Evolutionary conservation across 2,329 filamentous ascomycete genomes (phyloP).

Genomic region (Ascochyta pisi): DNA sequence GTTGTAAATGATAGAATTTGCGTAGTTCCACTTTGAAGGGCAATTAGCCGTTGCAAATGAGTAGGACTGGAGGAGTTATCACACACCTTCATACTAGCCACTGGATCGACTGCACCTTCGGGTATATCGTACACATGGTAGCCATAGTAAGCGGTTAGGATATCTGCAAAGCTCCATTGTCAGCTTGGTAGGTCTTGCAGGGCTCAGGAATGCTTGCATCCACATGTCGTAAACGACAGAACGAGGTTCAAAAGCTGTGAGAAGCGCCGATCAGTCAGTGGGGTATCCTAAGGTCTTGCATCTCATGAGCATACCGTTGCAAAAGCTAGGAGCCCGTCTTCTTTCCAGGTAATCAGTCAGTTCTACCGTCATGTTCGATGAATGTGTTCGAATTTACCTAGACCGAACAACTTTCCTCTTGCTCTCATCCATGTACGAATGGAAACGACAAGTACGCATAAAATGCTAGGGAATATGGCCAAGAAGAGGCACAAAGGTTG

Average conservation of each 20-base stretch:
- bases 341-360: background rate
- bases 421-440: slow-evolving; percentile 2
- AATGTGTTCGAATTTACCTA: slow-evolving; percentile 2
- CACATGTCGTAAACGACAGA: slow-evolving; percentile 16
- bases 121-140: slow-evolving; percentile 26
- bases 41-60: background rate
- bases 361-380: background rate
- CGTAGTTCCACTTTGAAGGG: slow-evolving; percentile 23
- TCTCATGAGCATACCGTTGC: slow-evolving; percentile 2
- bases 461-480: slow-evolving; percentile 9
- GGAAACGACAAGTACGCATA: slow-evolving; percentile 5
- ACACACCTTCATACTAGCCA: slow-evolving; percentile 18
- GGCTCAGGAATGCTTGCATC: slow-evolving; percentile 1
- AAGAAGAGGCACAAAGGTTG: slow-evolving; percentile 9
- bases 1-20: slow-evolving; percentile 27
- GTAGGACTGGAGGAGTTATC: background rate
- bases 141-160: slow-evolving; percentile 19
- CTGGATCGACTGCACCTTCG: slow-evolving; percentile 14
- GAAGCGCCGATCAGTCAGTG: background rate
- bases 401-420: background rate
- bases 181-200: background rate
- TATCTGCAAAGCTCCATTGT: background rate
- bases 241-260: slow-evolving; percentile 14
- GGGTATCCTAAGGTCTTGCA: background rate
- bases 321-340: slow-evolving; percentile 12